Conservation (phyloP, 2,329 filamentous ascomycete genomes). For the Sarocladium brachiariae region DNA sequence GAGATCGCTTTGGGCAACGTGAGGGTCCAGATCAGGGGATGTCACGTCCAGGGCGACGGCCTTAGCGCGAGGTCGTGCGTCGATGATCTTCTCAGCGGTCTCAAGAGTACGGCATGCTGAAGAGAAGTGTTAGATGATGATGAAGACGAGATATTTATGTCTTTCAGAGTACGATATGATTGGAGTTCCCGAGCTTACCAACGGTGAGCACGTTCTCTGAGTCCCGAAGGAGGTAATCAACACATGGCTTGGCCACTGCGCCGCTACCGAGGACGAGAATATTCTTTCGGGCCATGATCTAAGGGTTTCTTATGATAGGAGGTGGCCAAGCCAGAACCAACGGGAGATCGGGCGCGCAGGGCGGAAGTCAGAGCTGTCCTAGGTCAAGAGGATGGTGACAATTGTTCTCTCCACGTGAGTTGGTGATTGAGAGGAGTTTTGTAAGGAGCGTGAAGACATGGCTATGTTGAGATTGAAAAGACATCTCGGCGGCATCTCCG, state of each 20-base stretch:
- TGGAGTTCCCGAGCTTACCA: slow-evolving; percentile 6
- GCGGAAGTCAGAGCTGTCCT: neutral
- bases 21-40: slow-evolving; percentile 13
- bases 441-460: neutral
- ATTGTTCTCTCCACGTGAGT: neutral
- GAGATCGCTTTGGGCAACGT: slow-evolving; percentile 15
- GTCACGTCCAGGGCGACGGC: slow-evolving; percentile 15
- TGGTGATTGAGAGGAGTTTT: neutral
- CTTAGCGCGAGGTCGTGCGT: neutral
- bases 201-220: slow-evolving; percentile 13
- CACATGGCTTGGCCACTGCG: slow-evolving; percentile 15
- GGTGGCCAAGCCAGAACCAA: neutral
- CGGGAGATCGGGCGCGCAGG: neutral
- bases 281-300: slow-evolving; percentile 8
- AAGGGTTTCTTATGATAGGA: neutral
- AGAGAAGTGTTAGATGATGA: neutral
- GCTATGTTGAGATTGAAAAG: neutral
- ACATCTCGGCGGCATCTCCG: neutral
- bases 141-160: neutral
- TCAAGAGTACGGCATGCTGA: slow-evolving; percentile 13
- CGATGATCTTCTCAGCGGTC: slow-evolving; percentile 7
- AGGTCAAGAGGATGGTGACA: neutral
- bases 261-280: slow-evolving; percentile 17
- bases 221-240: slow-evolving; percentile 15
- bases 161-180: neutral